Conservation (phyloP, 345 rosid genomes). For the Hibiscus tridactylites region DNA sequence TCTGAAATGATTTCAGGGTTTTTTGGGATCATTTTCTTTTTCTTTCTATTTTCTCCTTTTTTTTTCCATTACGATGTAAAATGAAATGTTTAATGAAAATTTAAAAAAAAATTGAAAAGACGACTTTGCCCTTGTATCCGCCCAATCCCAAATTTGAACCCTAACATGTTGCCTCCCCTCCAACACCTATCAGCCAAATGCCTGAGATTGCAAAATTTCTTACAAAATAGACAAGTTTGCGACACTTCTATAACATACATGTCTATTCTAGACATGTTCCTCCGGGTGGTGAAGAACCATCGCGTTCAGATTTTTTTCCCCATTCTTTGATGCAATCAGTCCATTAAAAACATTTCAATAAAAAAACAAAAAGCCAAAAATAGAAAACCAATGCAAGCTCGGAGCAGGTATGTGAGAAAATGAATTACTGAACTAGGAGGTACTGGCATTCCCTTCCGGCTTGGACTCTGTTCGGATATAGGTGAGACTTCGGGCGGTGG, state of each 20-base stretch:
- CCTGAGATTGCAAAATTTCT: neutral
- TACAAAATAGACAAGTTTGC: neutral
- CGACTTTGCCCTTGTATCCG: neutral
- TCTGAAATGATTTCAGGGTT: no score
- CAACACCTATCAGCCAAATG: neutral
- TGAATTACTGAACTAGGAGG: neutral
- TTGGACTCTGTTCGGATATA: slow-evolving; percentile 60
- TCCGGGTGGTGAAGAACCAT: slow-evolving; percentile 15
- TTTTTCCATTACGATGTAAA: no score
- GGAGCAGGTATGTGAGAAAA: neutral
- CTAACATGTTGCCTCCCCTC: neutral
- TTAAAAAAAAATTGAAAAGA: no score
- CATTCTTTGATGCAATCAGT: neutral
- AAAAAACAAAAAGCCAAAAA: neutral
- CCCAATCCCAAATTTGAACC: neutral
- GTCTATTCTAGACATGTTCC: neutral
- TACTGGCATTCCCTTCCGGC: slow-evolving; percentile 28
- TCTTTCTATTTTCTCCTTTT: no score
- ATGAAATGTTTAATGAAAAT: no score
- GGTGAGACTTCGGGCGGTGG: slow-evolving; percentile 61
- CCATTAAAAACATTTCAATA: neutral
- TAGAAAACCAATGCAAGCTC: neutral
- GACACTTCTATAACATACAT: neutral
- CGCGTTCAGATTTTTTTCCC: neutral
- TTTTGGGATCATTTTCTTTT: no score